Conservation (phyloP, 805 yeast genomes). For the Yamadazyma phyllophila region DNA sequence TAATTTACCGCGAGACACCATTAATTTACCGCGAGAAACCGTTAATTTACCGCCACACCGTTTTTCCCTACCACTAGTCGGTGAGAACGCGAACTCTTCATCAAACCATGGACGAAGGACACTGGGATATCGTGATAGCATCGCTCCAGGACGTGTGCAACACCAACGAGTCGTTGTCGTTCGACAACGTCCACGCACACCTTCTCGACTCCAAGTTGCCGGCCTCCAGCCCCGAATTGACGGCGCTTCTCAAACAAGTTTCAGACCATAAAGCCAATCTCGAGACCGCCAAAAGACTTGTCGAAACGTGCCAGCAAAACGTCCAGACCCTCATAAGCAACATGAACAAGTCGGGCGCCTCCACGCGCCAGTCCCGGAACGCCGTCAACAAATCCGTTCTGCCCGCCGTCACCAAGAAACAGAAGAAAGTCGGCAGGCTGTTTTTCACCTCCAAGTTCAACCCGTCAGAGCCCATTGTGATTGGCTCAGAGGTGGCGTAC, state of each 20-base stretch:
- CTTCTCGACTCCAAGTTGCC: constrained; percentile 20
- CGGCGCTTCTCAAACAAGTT: constrained; percentile 38
- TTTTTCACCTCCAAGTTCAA: constrained; percentile 55
- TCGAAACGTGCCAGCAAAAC: constrained; percentile 43
- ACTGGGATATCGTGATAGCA: constrained; percentile 65
- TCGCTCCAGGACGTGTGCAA: constrained; percentile 68
- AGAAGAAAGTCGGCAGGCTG: constrained; percentile 40
- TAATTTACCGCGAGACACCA: too few species aligned
- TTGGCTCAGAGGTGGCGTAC: constrained; percentile 88
- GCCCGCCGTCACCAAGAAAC: constrained; percentile 3
- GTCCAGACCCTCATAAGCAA: constrained; percentile 44
- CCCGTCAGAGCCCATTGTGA: constrained; percentile 52
- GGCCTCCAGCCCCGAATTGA: constrained; percentile 38
- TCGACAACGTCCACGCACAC: constrained; percentile 39
- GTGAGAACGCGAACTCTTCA: too few species aligned
- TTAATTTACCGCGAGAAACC: too few species aligned
- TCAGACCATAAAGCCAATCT: constrained; percentile 56
- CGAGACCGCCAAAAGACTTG: constrained; percentile 44
- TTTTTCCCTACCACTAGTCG: too few species aligned
- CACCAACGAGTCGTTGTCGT: constrained; percentile 52
- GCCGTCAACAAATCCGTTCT: constrained; percentile 12
- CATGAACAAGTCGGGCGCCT: constrained; percentile 18
- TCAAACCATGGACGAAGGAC: constrained; percentile 7
- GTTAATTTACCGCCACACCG: too few species aligned
- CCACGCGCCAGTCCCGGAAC: constrained; percentile 11